Evolutionary conservation across 306 rosid species (phyloP).

Genomic region (Lablab purpureus): DNA sequence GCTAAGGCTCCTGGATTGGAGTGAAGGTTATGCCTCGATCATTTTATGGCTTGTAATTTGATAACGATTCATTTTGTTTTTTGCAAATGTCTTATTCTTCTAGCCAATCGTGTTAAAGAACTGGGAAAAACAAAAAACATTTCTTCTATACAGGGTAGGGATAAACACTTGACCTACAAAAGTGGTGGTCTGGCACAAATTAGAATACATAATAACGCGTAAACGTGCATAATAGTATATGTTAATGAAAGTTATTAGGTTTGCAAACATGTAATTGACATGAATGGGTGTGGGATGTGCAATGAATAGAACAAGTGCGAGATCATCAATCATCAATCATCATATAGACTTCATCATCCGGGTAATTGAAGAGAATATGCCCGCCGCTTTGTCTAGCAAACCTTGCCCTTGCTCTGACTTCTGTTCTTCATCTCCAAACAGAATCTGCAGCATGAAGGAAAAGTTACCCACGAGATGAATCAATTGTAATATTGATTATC

Average conservation of each 20-base stretch:
- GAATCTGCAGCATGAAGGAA: conserved; percentile 57
- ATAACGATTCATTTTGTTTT: neutral
- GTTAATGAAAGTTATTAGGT: conserved; percentile 29
- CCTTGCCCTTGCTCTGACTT: conserved; percentile 67
- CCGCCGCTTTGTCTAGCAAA: conserved; percentile 77
- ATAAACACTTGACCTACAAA: neutral
- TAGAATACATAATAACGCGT: neutral
- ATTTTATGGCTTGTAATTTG: neutral
- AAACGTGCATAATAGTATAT: conserved; percentile 23
- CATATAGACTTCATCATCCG: conserved; percentile 86
- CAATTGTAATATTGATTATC: neutral
- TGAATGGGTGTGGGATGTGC: neutral
- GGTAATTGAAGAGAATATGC: conserved; percentile 80
- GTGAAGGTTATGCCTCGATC: neutral
- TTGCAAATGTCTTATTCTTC: neutral
- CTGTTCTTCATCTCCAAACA: conserved; percentile 69
- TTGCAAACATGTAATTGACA: conserved; percentile 22
- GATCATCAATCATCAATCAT: conserved; percentile 30
- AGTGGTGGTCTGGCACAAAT: conserved; percentile 5
- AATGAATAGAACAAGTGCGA: conserved; percentile 8
- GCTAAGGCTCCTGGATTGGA: neutral
- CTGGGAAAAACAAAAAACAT: conserved; percentile 17
- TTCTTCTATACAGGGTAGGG: conserved; percentile 12
- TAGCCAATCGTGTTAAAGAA: neutral
- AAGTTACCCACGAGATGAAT: neutral